Conservation (phyloP, 768 basidiomycete species). For the Podaxis rugospora region DNA sequence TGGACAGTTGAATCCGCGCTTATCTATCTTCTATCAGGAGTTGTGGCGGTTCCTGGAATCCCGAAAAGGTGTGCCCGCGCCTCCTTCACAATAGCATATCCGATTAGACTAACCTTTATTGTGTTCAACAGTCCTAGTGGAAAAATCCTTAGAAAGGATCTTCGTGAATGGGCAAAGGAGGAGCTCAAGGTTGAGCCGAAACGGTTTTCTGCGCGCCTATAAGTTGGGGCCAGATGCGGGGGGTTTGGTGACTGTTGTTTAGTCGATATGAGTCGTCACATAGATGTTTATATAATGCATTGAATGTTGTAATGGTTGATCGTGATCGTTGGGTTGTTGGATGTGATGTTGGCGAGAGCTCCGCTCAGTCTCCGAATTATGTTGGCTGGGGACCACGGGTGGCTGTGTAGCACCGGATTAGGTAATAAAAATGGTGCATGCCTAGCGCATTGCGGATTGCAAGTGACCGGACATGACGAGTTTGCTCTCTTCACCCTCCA, state of each 20-base stretch:
- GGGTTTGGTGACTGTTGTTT: not conserved
- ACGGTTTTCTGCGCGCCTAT: conserved; percentile 3
- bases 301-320: not conserved
- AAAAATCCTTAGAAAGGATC: conserved; percentile 16
- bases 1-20: not conserved
- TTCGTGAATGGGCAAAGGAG: conserved; percentile 14
- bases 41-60: conserved; percentile 42
- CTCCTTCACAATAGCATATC: not conserved
- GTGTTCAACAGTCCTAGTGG: conserved; percentile 10
- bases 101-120: not conserved
- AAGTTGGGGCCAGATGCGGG: not conserved
- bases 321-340: not conserved
- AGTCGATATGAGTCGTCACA: not conserved
- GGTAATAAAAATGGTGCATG: not conserved
- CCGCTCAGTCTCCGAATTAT: not conserved
- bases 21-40: conserved; percentile 33
- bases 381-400: not conserved
- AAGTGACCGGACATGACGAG: not conserved
- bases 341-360: not conserved
- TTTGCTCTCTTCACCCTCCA: not conserved
- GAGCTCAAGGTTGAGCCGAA: not conserved
- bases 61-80: conserved; percentile 43
- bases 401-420: too few relatives aligned
- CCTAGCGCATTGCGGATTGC: not conserved
- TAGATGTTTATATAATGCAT: not conserved